Base-by-base conservation (phyloP, 78 protist genomes). In the Guillardia theta region DNA sequence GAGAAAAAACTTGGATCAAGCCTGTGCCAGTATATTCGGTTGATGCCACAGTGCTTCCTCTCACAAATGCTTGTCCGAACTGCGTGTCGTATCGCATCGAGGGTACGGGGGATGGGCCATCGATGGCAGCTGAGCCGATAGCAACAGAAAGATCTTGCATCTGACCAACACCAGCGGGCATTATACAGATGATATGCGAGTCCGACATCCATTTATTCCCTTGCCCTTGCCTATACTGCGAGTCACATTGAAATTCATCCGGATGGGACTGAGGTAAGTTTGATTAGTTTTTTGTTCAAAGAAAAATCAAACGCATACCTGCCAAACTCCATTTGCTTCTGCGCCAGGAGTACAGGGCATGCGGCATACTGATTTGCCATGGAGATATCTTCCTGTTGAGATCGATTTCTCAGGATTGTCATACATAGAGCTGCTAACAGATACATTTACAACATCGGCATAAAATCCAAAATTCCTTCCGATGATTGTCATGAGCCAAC, bases 51-150 rank as follows among this genome's bases (percentile, higher is more conserved):
- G n/a, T n/a, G n/a, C n/a, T n/a, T n/a, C n/a, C n/a, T n/a, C n/a
- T n/a, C n/a, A n/a, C n/a, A 50, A 15, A 64, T 5, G n/a, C 78
- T 33, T 64, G 78, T 22, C 78, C 78, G 8, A 12, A 64, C 41
- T 19, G 6, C 27, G 78, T 64, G 33, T 1, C 87, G 4, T 70
- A 0, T 27, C 3, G 39, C 87, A 36, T 36, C 47, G 47, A 0
- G 44, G 87, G 87, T 12, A 70, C 87, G 1, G 87, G 87, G 37
- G 87, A 70, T 3, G 87, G 87, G 87, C 87, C 87, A 15, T 70
- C 87, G 87, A 70, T 22, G 8, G 33, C 1, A 10, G 44, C 87
- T 37, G 87, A 70, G 47, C 87, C 78, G 41, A 64, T 22, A 24
- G 78, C 78, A 12, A 64, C 78, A 27, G 78, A 27, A 12, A 64